Conservation (phyloP, 768 basidiomycete species). For the Suillus occidentalis region DNA sequence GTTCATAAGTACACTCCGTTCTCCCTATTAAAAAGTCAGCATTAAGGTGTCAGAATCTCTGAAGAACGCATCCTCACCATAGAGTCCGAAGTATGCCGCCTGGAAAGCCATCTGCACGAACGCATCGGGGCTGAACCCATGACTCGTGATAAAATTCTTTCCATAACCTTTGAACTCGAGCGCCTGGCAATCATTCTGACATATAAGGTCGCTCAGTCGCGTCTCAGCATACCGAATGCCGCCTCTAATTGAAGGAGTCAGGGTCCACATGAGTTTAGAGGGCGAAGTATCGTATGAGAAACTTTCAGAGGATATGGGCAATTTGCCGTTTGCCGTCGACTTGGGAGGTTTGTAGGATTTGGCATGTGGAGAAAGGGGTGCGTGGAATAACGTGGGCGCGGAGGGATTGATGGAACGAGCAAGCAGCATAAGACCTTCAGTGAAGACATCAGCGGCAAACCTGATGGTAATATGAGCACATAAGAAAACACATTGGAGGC, state of each 20-base stretch:
- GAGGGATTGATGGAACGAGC: slow-evolving; percentile 95
- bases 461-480: slow-evolving; percentile 32
- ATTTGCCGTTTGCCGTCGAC: slow-evolving; percentile 24
- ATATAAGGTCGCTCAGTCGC: slow-evolving; percentile 90
- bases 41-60: not conserved
- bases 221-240: slow-evolving; percentile 95
- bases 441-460: slow-evolving; percentile 91
- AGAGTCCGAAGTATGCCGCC: slow-evolving; percentile 91
- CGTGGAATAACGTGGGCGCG: slow-evolving; percentile 93
- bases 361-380: slow-evolving; percentile 79
- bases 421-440: slow-evolving; percentile 96
- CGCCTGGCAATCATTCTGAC: slow-evolving; percentile 96
- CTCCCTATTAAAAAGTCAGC: slow-evolving; percentile 46
- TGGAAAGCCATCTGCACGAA: slow-evolving; percentile 99
- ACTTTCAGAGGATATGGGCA: not conserved
- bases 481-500: not conserved
- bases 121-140: slow-evolving; percentile 95
- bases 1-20: slow-evolving; percentile 94
- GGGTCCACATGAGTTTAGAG: slow-evolving; percentile 94
- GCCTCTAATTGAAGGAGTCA: slow-evolving; percentile 79
- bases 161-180: slow-evolving; percentile 93
- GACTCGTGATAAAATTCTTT: slow-evolving; percentile 92
- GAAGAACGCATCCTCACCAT: slow-evolving; percentile 48
- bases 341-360: slow-evolving; percentile 65
- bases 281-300: slow-evolving; percentile 69